Conservation (phyloP, 2,329 filamentous ascomycete genomes). For the Claviceps humidiphila region DNA sequence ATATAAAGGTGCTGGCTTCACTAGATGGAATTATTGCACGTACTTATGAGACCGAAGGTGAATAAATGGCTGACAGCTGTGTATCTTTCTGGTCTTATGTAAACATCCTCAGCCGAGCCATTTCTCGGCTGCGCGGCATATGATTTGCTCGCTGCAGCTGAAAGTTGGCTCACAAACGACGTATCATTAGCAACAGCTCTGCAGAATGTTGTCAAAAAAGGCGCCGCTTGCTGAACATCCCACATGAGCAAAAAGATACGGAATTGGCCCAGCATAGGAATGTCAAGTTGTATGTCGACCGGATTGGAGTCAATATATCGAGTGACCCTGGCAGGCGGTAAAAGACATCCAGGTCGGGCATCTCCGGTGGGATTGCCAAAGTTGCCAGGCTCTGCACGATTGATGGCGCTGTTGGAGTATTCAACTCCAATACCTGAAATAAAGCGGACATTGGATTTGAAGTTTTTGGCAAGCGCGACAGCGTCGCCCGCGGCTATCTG, state of each 20-base stretch:
- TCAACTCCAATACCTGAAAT: constrained; percentile 60
- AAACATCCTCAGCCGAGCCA: constrained; percentile 48
- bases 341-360: constrained; percentile 38
- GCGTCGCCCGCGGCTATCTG: constrained; percentile 49
- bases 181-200: constrained; percentile 34
- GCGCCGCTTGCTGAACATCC: constrained; percentile 40
- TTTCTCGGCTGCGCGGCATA: constrained; percentile 47
- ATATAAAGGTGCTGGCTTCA: constrained; percentile 6
- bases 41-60: constrained; percentile 56
- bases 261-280: constrained; percentile 66
- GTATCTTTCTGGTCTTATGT: constrained; percentile 54
- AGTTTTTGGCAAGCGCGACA: constrained; percentile 52
- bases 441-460: constrained; percentile 57
- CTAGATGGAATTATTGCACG: constrained; percentile 15
- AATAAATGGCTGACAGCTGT: constrained; percentile 54
- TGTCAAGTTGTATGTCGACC: constrained; percentile 64
- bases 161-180: constrained; percentile 47
- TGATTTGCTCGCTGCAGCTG: constrained; percentile 44
- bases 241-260: constrained; percentile 59
- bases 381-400: constrained; percentile 24
- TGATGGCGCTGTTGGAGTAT: constrained; percentile 38
- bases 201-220: constrained; percentile 49
- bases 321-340: constrained; percentile 57
- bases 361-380: constrained; percentile 31
- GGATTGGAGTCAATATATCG: constrained; percentile 68